These are phyloP conservation scores for Macrolepiota albuminosa DNA, from an alignment of 768 basidiomycete genomes.

Conservation along the genomic window DNA sequence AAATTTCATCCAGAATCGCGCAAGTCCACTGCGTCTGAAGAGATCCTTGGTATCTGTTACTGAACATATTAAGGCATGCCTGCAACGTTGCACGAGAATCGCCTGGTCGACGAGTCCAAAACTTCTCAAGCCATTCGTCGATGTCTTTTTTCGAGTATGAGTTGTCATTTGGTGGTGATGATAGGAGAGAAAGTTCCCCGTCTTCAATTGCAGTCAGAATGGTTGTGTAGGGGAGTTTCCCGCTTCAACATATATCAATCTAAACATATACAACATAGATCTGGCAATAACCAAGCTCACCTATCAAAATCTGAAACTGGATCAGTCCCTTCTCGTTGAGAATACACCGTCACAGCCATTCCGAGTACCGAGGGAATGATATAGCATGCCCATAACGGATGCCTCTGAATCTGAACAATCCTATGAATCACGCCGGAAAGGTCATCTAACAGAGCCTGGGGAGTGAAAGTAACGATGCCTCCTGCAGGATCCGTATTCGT, in stretches of 20 bases:
- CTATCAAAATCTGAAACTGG: constrained; percentile 35
- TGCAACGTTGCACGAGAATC: constrained; percentile 39
- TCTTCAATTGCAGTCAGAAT: constrained; percentile 48
- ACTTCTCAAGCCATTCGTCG: constrained; percentile 35
- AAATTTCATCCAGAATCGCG: constrained; percentile 43
- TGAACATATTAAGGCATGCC: constrained; percentile 37
- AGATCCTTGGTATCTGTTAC: constrained; percentile 29
- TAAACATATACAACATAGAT: neutral
- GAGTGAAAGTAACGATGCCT: constrained; percentile 71
- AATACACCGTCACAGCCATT: constrained; percentile 38
- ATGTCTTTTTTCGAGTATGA: constrained; percentile 14
- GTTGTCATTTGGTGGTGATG: constrained; percentile 36
- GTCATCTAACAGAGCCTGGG: constrained; percentile 52
- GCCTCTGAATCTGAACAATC: constrained; percentile 49
- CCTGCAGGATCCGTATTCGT: constrained; percentile 33
- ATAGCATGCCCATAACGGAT: constrained; percentile 67
- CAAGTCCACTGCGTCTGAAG: constrained; percentile 26
- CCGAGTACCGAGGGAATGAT: constrained; percentile 63
- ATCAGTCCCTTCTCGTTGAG: constrained; percentile 26
- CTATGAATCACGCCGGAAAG: constrained; percentile 41
- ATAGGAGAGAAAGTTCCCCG: constrained; percentile 50
- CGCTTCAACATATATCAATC: constrained; percentile 22
- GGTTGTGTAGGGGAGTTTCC: constrained; percentile 30
- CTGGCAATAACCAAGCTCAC: constrained; percentile 22
- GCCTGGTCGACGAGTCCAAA: constrained; percentile 23